Conservation (phyloP, 768 basidiomycete genomes). For the Cystoderma amianthinum region DNA sequence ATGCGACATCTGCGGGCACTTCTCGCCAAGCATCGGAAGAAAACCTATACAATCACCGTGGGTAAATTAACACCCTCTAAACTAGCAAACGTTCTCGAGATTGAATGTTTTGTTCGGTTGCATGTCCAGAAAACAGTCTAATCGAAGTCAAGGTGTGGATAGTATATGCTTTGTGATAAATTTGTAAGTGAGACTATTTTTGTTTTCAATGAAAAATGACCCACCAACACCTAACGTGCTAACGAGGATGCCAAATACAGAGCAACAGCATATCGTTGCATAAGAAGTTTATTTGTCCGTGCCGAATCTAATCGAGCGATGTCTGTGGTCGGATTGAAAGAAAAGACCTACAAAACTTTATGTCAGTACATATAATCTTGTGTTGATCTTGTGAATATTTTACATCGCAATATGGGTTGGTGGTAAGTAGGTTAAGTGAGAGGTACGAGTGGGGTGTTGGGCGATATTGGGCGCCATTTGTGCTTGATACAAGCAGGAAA, state of each 20-base stretch:
- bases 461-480: too few species aligned
- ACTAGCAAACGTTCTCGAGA: conserved; percentile 91
- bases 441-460: too few species aligned
- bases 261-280: conserved; percentile 82
- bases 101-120: conserved; percentile 96
- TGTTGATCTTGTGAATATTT: conserved; percentile 7
- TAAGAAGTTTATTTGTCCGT: conserved; percentile 75
- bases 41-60: conserved; percentile 91
- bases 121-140: conserved; percentile 89
- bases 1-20: conserved; percentile 74
- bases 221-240: conserved; percentile 87
- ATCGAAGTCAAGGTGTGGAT: conserved; percentile 60
- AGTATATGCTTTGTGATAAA: too few species aligned
- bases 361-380: not conserved
- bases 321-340: conserved; percentile 58
- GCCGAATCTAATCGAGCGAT: conserved; percentile 50
- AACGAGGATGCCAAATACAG: conserved; percentile 95
- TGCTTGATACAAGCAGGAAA: too few species aligned
- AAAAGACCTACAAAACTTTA: conserved; percentile 57
- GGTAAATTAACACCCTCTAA: conserved; percentile 95
- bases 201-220: too few species aligned
- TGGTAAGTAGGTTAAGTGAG: conserved; percentile 90
- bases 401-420: conserved; percentile 61
- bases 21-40: conserved; percentile 66
- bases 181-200: too few species aligned